These are phyloP conservation scores for Mycena citricolor DNA, from an alignment of 1,284 basidiomycete genomes.

Conservation along the genomic window DNA sequence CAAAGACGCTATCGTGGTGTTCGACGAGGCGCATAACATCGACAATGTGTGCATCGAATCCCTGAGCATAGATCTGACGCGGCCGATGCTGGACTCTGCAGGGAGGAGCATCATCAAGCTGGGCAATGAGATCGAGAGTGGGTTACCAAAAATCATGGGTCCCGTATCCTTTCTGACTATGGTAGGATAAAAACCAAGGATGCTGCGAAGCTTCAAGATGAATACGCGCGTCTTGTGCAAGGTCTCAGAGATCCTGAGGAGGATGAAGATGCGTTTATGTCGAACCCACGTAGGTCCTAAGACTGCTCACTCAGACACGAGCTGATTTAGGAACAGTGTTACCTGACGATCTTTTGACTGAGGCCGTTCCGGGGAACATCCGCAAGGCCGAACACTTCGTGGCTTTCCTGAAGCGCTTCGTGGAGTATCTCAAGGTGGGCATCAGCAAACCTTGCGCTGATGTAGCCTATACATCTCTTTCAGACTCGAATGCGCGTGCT, in stretches of 20 bases:
- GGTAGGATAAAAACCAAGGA: constrained; percentile 90
- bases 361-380: constrained; percentile 98
- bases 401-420: constrained; percentile 96
- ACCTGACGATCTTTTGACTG: constrained; percentile 91
- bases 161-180: constrained; percentile 2
- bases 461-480: no score
- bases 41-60: constrained; percentile 99
- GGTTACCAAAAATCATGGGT: constrained; percentile 28
- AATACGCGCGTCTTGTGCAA: constrained; percentile 95
- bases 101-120: constrained; percentile 86
- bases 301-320: constrained; percentile 10
- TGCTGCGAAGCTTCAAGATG: constrained; percentile 92
- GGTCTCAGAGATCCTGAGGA: constrained; percentile 82
- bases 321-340: no score
- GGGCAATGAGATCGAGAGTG: constrained; percentile 91
- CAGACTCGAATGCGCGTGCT: constrained; percentile 98
- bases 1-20: constrained; percentile 98
- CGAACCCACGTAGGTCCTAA: constrained; percentile 72
- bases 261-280: constrained; percentile 74
- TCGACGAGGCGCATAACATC: constrained; percentile 99
- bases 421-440: constrained; percentile 94
- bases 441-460: constrained; percentile 10
- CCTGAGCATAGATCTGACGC: constrained; percentile 95
- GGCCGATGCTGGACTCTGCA: constrained; percentile 97
- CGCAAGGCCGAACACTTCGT: constrained; percentile 99